Conservation (phyloP, 768 basidiomycete genomes). For the Terana coerulea region DNA sequence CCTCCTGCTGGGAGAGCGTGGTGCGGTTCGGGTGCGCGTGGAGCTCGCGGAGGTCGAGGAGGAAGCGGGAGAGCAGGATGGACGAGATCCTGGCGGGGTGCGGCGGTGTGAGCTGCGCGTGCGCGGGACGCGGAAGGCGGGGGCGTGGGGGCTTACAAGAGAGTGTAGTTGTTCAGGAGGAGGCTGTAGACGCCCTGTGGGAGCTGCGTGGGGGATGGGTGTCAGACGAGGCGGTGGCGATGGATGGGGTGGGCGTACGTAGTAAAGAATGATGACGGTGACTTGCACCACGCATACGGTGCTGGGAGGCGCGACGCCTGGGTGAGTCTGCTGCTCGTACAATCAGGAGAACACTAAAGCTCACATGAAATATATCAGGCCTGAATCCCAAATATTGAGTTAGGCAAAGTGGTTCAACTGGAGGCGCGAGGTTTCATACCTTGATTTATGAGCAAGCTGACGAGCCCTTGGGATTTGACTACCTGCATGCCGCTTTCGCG, state of each 20-base stretch:
- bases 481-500: background rate
- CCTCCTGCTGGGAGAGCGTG: background rate
- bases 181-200: constrained; percentile 12
- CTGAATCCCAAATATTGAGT: too few relatives aligned
- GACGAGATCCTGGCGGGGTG: constrained; percentile 6
- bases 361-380: constrained; percentile 6
- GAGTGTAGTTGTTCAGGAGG: constrained; percentile 8
- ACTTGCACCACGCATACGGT: constrained; percentile 1
- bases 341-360: background rate
- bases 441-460: constrained; percentile 1
- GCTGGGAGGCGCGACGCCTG: background rate
- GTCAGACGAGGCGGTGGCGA: background rate
- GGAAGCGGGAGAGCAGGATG: constrained; percentile 9
- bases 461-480: background rate
- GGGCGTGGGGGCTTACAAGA: background rate
- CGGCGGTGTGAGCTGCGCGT: too few relatives aligned
- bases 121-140: background rate
- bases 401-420: too few relatives aligned
- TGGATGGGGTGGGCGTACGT: background rate
- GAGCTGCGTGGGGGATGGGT: background rate
- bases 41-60: constrained; percentile 6
- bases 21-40: background rate
- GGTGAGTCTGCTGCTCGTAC: background rate
- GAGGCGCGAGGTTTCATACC: too few relatives aligned
- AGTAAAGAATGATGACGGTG: constrained; percentile 4